These are phyloP conservation scores for Dendryphion nanum DNA, from an alignment of 2,329 filamentous ascomycete genomes.

Conservation along the genomic window DNA sequence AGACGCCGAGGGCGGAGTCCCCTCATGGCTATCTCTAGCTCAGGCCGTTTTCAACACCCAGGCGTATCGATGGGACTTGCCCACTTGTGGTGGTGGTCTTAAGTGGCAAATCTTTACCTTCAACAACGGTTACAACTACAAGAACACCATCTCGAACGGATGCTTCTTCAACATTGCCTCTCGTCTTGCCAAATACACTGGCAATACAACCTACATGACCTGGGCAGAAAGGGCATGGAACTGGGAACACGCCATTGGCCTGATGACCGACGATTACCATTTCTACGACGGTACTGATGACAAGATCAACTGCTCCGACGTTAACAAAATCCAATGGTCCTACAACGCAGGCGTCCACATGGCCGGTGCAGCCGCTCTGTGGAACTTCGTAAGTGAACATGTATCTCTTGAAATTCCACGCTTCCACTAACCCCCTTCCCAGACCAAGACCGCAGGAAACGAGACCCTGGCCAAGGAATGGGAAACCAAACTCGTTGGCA, in stretches of 20 bases:
- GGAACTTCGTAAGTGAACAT: slow-evolving; percentile 49
- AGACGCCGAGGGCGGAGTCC: slow-evolving; percentile 46
- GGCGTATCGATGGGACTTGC: slow-evolving; percentile 65
- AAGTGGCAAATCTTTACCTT: slow-evolving; percentile 77
- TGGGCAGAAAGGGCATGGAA: slow-evolving; percentile 68
- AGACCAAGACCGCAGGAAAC: no score
- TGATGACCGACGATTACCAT: slow-evolving; percentile 48
- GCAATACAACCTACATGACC: slow-evolving; percentile 53
- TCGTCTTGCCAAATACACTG: slow-evolving; percentile 68
- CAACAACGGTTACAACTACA: slow-evolving; percentile 78
- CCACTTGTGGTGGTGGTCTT: slow-evolving; percentile 68
- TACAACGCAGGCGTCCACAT: slow-evolving; percentile 49
- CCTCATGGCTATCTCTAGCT: slow-evolving; percentile 66
- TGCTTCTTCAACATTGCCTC: slow-evolving; percentile 80
- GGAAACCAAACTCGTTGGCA: slow-evolving; percentile 26
- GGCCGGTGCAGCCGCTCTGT: slow-evolving; percentile 48
- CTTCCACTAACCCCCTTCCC: no score
- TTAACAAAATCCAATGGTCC: slow-evolving; percentile 48
- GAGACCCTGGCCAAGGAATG: slow-evolving; percentile 35
- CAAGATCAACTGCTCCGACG: slow-evolving; percentile 42
- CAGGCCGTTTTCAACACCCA: slow-evolving; percentile 74
- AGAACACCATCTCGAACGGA: slow-evolving; percentile 78
- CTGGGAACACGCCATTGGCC: slow-evolving; percentile 49
- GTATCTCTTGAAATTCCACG: no score
- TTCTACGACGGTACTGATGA: slow-evolving; percentile 48